These are phyloP conservation scores for Saccharomycopsis sp. DNA, from an alignment of 805 yeast genomes.

Conservation along the genomic window DNA sequence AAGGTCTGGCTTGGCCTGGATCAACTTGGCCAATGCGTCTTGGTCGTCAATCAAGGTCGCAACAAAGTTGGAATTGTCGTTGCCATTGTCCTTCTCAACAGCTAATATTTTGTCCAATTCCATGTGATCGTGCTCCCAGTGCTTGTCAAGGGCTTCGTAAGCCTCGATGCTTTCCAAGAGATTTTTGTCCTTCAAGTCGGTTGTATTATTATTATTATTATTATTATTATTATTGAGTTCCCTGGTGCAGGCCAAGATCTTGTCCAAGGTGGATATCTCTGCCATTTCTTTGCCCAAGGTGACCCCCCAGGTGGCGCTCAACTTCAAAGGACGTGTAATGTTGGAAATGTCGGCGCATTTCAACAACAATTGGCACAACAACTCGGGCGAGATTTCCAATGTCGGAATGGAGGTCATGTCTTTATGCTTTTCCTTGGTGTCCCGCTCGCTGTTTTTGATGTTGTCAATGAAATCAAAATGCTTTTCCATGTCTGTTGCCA, in stretches of 20 bases:
- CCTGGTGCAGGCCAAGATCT: conserved; percentile 25
- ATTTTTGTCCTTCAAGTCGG: background rate
- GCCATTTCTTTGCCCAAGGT: conserved; percentile 70
- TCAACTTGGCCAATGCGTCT: conserved; percentile 27
- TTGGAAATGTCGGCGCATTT: conserved; percentile 96
- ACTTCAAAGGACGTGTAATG: conserved; percentile 69
- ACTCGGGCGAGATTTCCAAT: conserved; percentile 24
- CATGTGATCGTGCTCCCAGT: background rate
- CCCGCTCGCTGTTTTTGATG: conserved; percentile 32
- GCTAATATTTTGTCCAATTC: background rate
- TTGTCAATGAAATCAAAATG: conserved; percentile 64
- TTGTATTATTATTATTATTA: background rate
- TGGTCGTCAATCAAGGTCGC: background rate
- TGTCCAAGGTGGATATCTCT: conserved; percentile 51
- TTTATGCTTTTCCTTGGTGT: conserved; percentile 21
- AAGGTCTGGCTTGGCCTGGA: conserved; percentile 39
- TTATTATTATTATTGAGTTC: background rate
- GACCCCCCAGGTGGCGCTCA: conserved; percentile 81
- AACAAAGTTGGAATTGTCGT: background rate
- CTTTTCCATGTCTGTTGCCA: conserved; percentile 89
- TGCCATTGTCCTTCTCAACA: background rate
- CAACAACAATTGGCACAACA: conserved; percentile 60
- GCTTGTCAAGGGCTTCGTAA: conserved; percentile 1
- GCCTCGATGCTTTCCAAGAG: background rate
- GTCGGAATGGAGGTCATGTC: conserved; percentile 21